Conservation (phyloP, 129 eudicot genomes). For the Cynara cardunculus region DNA sequence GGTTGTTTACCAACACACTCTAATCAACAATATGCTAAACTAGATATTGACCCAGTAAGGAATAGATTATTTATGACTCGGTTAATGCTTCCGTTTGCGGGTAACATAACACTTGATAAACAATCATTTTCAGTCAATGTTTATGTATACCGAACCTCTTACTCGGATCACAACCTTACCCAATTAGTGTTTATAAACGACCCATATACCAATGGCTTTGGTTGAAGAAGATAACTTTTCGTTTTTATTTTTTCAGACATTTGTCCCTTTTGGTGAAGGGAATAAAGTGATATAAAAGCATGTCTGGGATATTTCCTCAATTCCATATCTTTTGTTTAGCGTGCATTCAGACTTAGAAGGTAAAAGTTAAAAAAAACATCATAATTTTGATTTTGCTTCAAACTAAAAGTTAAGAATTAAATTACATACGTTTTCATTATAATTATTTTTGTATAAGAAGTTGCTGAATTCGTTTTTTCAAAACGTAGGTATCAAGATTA, state of each 20-base stretch:
- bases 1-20: background rate
- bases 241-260: background rate
- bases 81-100: background rate
- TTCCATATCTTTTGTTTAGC: background rate
- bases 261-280: background rate
- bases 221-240: background rate
- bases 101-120: background rate
- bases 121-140: background rate
- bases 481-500: no score
- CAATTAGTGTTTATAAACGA: background rate
- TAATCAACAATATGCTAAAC: background rate
- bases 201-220: background rate
- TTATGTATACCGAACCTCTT: no score
- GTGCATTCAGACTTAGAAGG: background rate
- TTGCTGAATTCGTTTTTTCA: background rate
- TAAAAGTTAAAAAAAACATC: constrained; percentile 1
- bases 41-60: background rate
- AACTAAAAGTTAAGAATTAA: background rate
- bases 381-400: background rate
- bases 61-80: no score
- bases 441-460: background rate
- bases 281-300: background rate
- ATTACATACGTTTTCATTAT: no score
- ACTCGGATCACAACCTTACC: background rate
- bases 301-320: background rate